Base-by-base conservation (phyloP, 2,329 filamentous ascomycete genomes). In the Colletotrichum paranaense region DNA sequence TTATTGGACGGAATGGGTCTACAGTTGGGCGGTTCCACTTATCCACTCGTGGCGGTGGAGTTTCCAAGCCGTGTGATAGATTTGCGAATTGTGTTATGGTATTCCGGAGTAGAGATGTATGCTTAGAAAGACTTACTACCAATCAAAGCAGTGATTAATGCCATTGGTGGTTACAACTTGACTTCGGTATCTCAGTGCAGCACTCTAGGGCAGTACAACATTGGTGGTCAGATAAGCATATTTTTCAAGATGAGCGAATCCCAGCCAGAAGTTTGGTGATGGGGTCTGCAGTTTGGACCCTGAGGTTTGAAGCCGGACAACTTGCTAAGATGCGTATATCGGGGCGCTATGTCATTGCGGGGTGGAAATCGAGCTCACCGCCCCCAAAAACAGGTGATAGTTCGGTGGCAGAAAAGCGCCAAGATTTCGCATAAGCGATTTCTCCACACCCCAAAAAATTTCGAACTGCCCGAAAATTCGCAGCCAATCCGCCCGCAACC, bases 341-440 rank as follows among this genome's bases (percentile, higher is more conserved):
- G 70, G 49, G 67, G 70, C 67, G 26, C 24, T 24, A 70, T 52
- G 56, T 70, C 60, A 70, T 73, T 73, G 62, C 49, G 60, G 70
- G 66, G 67, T 30, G 32, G 4, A 14, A 14, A 5, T 4, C 11
- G 19, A 7, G 16, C 57, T 67, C 49, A 75, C 66, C 71, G 71
- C 73, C 71, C 32, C 14, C 22, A 19, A 14, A 24, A 60, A 53
- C 16, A 19, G 26, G 64, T 26, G 42, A 32, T 26, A 28, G 19
- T 24, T n/a, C 5, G 35, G 19, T 12, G 66, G 70, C 71, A 74
- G 71, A 74, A 74, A 75, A 32, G 30, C 42, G 74, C 68, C 73
- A 75, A 75, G 73, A 75, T 75, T 75, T 75, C 74, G 68, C 68
- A 73, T 70, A 75, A 75, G 74, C 74, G 68, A 75, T 68, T 67